These are phyloP conservation scores for Hamigera avellanea DNA, from an alignment of 495 filamentous ascomycete genomes.

Conservation along the genomic window DNA sequence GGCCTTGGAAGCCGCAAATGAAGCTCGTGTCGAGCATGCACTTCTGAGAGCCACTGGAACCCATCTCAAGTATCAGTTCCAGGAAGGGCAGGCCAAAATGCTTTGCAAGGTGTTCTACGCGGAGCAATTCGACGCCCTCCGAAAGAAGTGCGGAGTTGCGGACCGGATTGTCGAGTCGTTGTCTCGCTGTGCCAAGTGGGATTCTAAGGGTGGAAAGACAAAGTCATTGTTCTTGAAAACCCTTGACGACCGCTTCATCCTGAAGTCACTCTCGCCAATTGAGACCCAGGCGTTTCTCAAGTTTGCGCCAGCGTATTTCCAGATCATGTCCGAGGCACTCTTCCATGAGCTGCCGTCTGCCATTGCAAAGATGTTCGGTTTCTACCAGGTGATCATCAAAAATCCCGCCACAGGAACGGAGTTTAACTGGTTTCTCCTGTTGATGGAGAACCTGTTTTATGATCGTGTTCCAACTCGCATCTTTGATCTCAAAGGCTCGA, in stretches of 20 bases:
- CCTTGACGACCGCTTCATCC: constrained; percentile 83
- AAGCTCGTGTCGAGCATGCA: constrained; percentile 53
- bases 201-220: constrained; percentile 95
- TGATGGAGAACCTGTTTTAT: constrained; percentile 99
- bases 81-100: constrained; percentile 83
- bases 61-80: constrained; percentile 89
- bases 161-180: constrained; percentile 92
- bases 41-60: constrained; percentile 75
- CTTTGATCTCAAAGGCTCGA: constrained; percentile 95
- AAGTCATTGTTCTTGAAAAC: constrained; percentile 98
- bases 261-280: constrained; percentile 78
- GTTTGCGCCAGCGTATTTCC: constrained; percentile 94
- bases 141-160: constrained; percentile 81
- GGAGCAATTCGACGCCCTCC: constrained; percentile 92
- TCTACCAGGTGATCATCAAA: constrained; percentile 95
- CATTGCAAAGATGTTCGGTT: constrained; percentile 98
- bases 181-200: constrained; percentile 93
- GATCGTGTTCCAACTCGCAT: constrained; percentile 84
- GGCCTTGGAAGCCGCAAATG: constrained; percentile 33
- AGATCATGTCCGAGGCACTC: constrained; percentile 88
- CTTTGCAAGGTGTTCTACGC: constrained; percentile 97
- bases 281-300: constrained; percentile 90
- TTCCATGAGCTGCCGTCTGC: constrained; percentile 95
- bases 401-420: constrained; percentile 86
- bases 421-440: constrained; percentile 84